These are phyloP conservation scores for Xanthoparmelia taractica DNA, from an alignment of 495 filamentous ascomycete species.

Conservation along the genomic window DNA sequence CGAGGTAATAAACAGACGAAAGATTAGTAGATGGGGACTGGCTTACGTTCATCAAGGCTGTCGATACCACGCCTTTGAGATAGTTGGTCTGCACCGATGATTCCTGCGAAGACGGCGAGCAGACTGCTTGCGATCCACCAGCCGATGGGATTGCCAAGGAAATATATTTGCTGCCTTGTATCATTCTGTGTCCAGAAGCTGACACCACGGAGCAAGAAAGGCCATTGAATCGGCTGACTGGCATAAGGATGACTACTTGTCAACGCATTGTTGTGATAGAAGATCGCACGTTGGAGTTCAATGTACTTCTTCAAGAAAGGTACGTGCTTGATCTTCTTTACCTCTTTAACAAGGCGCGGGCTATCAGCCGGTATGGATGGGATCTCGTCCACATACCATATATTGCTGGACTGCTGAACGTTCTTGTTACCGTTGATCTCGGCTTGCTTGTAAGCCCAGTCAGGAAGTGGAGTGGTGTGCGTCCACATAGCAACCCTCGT, in stretches of 20 bases:
- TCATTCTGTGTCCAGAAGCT: conserved; percentile 99
- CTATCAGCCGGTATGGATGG: conserved; percentile 63
- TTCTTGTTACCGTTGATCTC: conserved; percentile 99
- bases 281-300: conserved; percentile 96
- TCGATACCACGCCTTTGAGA: conserved; percentile 87
- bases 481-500: conserved; percentile 99
- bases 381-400: conserved; percentile 91
- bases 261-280: conserved; percentile 96
- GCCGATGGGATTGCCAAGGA: conserved; percentile 91
- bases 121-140: conserved; percentile 95
- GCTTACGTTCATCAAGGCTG: conserved; percentile 88
- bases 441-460: conserved; percentile 94
- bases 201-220: conserved; percentile 90
- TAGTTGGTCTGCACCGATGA: conserved; percentile 86
- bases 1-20: neutral
- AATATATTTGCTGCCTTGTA: conserved; percentile 95
- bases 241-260: conserved; percentile 96
- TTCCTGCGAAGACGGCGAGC: conserved; percentile 86
- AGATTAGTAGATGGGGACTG: neutral
- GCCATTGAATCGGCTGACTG: conserved; percentile 93
- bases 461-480: conserved; percentile 82
- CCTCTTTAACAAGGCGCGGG: conserved; percentile 60
- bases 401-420: conserved; percentile 75
- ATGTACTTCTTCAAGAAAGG: conserved; percentile 92
- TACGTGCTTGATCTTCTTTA: conserved; percentile 68